Percentiles rank a stretch among this genome's conserved stretches.
These are phyloP conservation scores for Echites panduratus DNA, from an alignment of 257 asterid species.

Conservation along the genomic window DNA sequence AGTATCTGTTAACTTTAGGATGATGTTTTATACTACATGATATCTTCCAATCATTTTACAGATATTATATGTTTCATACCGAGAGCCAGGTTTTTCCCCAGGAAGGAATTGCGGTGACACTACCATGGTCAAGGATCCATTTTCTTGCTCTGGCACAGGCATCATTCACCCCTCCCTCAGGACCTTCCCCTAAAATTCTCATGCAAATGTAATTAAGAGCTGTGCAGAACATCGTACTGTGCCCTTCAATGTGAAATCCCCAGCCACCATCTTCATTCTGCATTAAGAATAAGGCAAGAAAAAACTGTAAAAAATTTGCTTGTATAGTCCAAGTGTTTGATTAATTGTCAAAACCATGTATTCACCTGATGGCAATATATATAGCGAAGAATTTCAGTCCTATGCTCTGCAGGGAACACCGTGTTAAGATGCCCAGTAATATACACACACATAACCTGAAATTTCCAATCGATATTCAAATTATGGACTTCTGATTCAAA, in stretches of 20 bases:
- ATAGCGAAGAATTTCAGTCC: slow-evolving; percentile 30
- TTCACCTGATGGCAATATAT: slow-evolving; percentile 32
- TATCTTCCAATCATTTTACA: background rate
- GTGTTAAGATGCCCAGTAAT: slow-evolving; percentile 29
- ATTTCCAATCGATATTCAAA: background rate
- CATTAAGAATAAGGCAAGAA: background rate
- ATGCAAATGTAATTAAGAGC: slow-evolving; percentile 30
- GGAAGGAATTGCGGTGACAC: slow-evolving; percentile 33
- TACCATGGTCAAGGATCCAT: slow-evolving; percentile 45
- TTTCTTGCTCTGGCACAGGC: slow-evolving; percentile 28
- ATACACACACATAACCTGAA: slow-evolving; percentile 32
- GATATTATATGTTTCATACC: slow-evolving; percentile 14
- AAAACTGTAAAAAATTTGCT: background rate
- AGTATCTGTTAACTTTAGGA: background rate
- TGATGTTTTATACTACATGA: background rate
- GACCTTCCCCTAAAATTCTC: slow-evolving; percentile 36
- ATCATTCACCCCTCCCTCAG: slow-evolving; percentile 21
- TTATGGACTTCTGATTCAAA: background rate
- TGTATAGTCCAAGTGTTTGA: background rate
- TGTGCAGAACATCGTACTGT: slow-evolving; percentile 43
- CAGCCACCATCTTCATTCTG: slow-evolving; percentile 54
- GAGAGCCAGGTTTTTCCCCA: slow-evolving; percentile 56
- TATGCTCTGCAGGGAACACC: slow-evolving; percentile 24
- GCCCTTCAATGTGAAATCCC: slow-evolving; percentile 52
- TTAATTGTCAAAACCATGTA: background rate